Conservation (phyloP, 164 flowering plant species). For the Cinnamomum micranthum region DNA sequence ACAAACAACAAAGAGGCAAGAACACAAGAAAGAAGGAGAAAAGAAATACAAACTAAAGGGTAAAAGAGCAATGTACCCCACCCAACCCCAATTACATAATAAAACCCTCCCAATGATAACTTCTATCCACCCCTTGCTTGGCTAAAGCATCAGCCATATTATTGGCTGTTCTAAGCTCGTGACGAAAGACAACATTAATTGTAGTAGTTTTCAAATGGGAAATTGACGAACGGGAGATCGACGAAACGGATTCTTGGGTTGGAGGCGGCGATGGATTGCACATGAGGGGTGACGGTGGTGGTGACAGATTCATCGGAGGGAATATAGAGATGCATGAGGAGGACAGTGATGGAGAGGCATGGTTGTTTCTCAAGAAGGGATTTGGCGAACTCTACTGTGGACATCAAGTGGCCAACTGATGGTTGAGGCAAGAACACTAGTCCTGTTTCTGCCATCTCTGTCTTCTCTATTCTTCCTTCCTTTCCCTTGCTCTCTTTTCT, state of each 20-base stretch:
- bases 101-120: too few species aligned
- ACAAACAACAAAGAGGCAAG: too few species aligned
- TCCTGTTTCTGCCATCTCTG: background rate
- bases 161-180: too few species aligned
- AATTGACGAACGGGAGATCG: constrained; percentile 1
- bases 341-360: constrained; percentile 9
- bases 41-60: too few species aligned
- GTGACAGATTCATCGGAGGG: background rate
- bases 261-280: constrained; percentile 3
- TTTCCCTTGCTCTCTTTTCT: background rate
- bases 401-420: background rate
- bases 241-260: constrained; percentile 2
- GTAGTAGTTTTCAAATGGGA: background rate
- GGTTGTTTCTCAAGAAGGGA: background rate
- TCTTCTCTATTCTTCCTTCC: background rate
- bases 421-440: constrained; percentile 7
- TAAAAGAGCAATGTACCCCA: too few species aligned
- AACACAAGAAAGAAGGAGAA: too few species aligned
- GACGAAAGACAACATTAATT: too few species aligned
- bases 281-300: background rate
- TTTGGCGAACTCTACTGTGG: constrained; percentile 10
- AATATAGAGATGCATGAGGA: background rate
- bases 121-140: too few species aligned
- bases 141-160: too few species aligned
- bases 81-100: too few species aligned